Evolutionary conservation across 2,329 filamentous ascomycete genomes (phyloP), one percentile per base, ranked within the genome.

Genomic region (Beauveria varroae): DNA sequence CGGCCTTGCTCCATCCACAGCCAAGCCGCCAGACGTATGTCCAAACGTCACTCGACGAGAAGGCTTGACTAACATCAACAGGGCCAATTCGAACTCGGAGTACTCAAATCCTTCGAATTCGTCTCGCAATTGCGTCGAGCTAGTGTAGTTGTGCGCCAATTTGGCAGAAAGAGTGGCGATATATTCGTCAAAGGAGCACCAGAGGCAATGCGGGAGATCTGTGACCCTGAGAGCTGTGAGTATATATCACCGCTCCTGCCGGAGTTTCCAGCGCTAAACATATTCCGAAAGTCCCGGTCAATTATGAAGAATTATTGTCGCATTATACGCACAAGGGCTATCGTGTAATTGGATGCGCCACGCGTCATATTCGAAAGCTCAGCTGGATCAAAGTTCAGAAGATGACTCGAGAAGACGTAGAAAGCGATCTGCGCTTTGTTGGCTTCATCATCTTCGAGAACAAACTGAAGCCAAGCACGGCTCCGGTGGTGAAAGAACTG

Each of bases 381-480:
- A 96, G 88, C 68, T 97, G 92, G 93, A 86, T 96, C 60, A 96
- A 96, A 71, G 87, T 93, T 7, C 92, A 98, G 70, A 96, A 96
- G 76, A 93, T 98, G 88, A 89, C 86, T 67, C 88, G 95, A 34
- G 78, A 86, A 44, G 90, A 97, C 58, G 93, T 90, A 9, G 95
- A 99, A 73, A 88, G 85, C 3, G 81, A 86, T 37, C 82, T 99
- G 12, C 86, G 93, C 51, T 98, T 99, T 70, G 83, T 93, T 41
- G 95, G 95, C 5, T 99, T 99, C 75, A 98, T 99, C 70, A 88
- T 99, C 59, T 99, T 99, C 68, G 95, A 99, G 76, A 99, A 99
- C 77, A 99, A 99, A 75, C 78, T 99, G 64, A 99, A 99, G 73
- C 87, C 90, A 1, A 92, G 85, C 22, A 97, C 93, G 0, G 83